phyloP scores from a whole-genome alignment of 176 grass and related monocot genomes.

The Miscanthus lutarioriparius region DNA sequence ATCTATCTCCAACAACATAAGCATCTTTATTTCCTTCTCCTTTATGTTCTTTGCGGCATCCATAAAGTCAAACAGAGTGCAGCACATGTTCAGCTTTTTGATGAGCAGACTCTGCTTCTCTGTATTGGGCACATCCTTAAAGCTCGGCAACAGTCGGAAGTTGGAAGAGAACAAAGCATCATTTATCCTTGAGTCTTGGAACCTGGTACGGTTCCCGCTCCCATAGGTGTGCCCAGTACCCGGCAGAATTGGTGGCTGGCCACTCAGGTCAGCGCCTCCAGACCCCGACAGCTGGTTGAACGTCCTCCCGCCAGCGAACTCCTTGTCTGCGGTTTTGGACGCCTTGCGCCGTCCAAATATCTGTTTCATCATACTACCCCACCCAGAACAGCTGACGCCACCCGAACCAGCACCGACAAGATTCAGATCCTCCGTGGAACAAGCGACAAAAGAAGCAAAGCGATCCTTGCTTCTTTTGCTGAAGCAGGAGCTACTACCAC shows the following conservation, averaged over 20 bases:
- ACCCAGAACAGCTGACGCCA: conserved; percentile 4
- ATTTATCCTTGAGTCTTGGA: neutral
- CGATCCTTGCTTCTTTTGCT: neutral
- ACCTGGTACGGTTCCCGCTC: conserved; percentile 12
- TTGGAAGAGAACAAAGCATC: conserved; percentile 20
- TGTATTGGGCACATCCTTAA: conserved; percentile 49
- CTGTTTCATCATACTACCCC: conserved; percentile 43
- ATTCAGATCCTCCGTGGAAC: neutral
- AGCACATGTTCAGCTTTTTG: conserved; percentile 47
- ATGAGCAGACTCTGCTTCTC: conserved; percentile 45
- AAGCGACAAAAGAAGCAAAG: neutral
- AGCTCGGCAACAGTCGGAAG: conserved; percentile 40
- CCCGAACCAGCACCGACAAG: neutral
- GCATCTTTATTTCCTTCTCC: conserved; percentile 52
- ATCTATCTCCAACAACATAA: conserved; percentile 38
- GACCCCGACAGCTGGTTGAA: conserved; percentile 3
- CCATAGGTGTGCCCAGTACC: neutral
- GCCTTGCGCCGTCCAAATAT: conserved; percentile 40
- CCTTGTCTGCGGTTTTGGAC: conserved; percentile 30
- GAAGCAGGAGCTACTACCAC: neutral
- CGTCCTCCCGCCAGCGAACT: conserved; percentile 2
- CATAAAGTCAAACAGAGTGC: conserved; percentile 46
- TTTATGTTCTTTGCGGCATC: conserved; percentile 27
- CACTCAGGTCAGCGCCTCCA: neutral
- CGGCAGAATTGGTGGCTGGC: neutral